phyloP scores from a whole-genome alignment of 2,329 filamentous ascomycete genomes.

The Fusarium albosuccineum region DNA sequence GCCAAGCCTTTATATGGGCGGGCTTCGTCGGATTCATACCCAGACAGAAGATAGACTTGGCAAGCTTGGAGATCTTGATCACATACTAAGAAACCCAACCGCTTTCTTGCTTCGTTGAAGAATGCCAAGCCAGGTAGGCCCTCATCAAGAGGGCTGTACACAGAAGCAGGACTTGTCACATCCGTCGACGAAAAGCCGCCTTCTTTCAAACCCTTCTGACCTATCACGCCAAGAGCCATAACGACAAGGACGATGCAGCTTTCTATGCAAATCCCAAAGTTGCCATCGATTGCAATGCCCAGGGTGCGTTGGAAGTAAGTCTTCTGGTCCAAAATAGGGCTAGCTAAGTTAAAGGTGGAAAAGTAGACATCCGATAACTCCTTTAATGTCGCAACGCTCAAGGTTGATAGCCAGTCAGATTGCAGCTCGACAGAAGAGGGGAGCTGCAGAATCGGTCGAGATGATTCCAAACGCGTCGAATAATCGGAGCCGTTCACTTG shows the following conservation, averaged over 20 bases:
- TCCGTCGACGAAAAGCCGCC: conserved; percentile 11
- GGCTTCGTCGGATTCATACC: background rate
- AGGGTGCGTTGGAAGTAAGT: conserved; percentile 35
- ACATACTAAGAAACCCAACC: conserved; percentile 31
- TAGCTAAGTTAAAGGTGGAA: conserved; percentile 24
- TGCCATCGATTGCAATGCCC: conserved; percentile 29
- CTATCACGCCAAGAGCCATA: conserved; percentile 22
- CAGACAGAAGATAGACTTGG: conserved; percentile 29
- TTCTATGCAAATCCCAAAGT: conserved; percentile 29
- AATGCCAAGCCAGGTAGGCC: conserved; percentile 28
- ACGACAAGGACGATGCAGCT: conserved; percentile 32
- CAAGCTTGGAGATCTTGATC: conserved; percentile 32
- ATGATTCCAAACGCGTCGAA: conserved; percentile 20
- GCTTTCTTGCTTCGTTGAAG: conserved; percentile 35
- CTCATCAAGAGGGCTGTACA: background rate
- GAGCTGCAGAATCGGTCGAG: conserved; percentile 15
- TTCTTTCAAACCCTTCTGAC: conserved; percentile 17
- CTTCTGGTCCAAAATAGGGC: conserved; percentile 33
- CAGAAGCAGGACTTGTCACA: background rate
- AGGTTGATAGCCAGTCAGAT: conserved; percentile 2
- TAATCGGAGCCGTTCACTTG: conserved; percentile 29
- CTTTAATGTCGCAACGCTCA: conserved; percentile 28
- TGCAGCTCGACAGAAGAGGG: conserved; percentile 1
- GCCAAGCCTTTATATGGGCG: accelerated
- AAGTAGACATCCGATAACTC: conserved; percentile 36